Base-by-base conservation (phyloP, 495 filamentous ascomycete species). In the Stereocaulon alpinum region DNA sequence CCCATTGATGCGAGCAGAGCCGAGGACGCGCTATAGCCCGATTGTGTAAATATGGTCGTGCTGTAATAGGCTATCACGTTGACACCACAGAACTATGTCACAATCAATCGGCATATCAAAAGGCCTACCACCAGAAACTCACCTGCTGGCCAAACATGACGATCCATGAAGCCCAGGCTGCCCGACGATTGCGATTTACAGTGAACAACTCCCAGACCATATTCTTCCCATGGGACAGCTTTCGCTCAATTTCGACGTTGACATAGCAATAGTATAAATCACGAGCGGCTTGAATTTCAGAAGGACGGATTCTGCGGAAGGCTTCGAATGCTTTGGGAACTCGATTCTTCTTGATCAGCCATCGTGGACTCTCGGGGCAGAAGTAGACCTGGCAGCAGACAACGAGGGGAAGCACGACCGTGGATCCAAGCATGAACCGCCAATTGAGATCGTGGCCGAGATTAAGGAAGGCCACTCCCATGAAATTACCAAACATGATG, bases 81-180 rank as follows among this genome's bases (percentile, higher is more conserved):
- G 22, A 86, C 82, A 10, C 80, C 81, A 65, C 77, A 85, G 61
- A 74, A 75, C 71, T 77, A 52, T 24, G 18, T 47, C 47, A 17
- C 7, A 43, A 37, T 57, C 14, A 40, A 32, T n/a, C 24, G 24
- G 24, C 24, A 3, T 24, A 24, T 24, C 24, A 3, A 24, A 3
- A 24, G 3, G 24, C 24, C 24, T 24, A 43, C 12, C 14, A 10
- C 20, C 14, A 12, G 27, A 20, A 34, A 62, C 70, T 63, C 66
- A 88, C 84, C 71, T 91, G 89, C 66, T 93, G 89, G 81, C 89
- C 83, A 61, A 89, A 91, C 87, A 91, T 91, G 56, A 92, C 84
- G 62, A 89, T 84, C 64, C 84, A 77, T 2, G 83, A 86, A 3
- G 86, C 86, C 42, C 87, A 62, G 73, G 86, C 80, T 4, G 89